phyloP scores from a whole-genome alignment of 495 filamentous ascomycete genomes.

The Letharia columbiana region DNA sequence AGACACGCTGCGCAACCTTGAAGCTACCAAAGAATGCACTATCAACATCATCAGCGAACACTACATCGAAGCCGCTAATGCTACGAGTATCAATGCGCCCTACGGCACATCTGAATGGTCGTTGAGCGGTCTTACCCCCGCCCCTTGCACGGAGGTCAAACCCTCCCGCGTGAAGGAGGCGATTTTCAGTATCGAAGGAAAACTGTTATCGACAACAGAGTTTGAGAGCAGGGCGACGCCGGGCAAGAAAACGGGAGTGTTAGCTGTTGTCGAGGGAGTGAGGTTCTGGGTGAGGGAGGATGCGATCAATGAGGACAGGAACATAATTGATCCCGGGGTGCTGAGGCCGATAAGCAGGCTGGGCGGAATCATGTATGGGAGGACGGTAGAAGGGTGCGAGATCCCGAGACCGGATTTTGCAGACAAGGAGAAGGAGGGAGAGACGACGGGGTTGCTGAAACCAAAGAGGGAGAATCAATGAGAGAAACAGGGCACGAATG shows the following conservation, averaged over 20 bases:
- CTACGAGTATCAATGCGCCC: constrained; percentile 66
- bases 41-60: constrained; percentile 84
- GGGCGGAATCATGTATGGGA: constrained; percentile 77
- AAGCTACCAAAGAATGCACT: constrained; percentile 61
- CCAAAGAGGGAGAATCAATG: constrained; percentile 34
- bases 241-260: constrained; percentile 61
- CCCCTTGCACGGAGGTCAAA: constrained; percentile 53
- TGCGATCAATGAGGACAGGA: constrained; percentile 69
- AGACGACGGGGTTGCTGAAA: constrained; percentile 37
- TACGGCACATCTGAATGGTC: constrained; percentile 76
- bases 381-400: constrained; percentile 65
- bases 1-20: constrained; percentile 67
- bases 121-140: constrained; percentile 65
- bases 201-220: constrained; percentile 63
- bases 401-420: constrained; percentile 63
- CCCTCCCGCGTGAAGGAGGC: constrained; percentile 72
- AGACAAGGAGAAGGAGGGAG: constrained; percentile 37
- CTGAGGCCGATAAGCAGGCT: constrained; percentile 69
- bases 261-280: constrained; percentile 77
- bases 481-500: not conserved
- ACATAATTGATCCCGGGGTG: constrained; percentile 58
- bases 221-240: constrained; percentile 59
- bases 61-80: constrained; percentile 83
- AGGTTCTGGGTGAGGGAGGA: constrained; percentile 87
- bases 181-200: constrained; percentile 72